Evolutionary conservation across 2,329 filamentous ascomycete species (phyloP).

Genomic region (Colletotrichum salicis): DNA sequence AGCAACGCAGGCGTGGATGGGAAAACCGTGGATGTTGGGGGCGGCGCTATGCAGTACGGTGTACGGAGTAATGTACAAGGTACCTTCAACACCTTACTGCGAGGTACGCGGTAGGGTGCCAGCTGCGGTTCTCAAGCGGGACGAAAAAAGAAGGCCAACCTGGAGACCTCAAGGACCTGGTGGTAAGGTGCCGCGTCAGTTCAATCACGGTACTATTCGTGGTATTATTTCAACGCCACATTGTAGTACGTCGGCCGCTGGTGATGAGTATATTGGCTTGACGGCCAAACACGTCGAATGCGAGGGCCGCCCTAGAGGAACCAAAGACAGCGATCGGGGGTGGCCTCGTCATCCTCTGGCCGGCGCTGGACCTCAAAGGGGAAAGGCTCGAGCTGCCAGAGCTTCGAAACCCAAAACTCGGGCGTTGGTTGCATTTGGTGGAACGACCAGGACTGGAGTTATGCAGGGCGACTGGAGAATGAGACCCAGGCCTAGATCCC

Average conservation of each 20-base stretch:
- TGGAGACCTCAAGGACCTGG: conserved; percentile 2
- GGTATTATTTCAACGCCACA: conserved; percentile 18
- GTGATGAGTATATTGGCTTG: conserved; percentile 23
- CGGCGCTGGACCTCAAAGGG: conserved; percentile 25
- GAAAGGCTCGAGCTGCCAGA: conserved; percentile 32
- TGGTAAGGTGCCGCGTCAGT: conserved; percentile 31
- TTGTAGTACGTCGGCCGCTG: conserved; percentile 23
- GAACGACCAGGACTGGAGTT: conserved; percentile 32
- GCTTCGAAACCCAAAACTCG: conserved; percentile 34
- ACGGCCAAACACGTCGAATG: not conserved
- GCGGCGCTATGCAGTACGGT: conserved; percentile 10
- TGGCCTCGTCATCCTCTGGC: conserved; percentile 31
- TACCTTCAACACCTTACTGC: no score
- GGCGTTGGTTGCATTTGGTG: conserved; percentile 33
- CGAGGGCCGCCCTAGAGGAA: conserved; percentile 16
- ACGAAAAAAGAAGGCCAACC: conserved; percentile 1
- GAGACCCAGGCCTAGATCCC: conserved; percentile 17
- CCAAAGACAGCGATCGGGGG: conserved; percentile 17
- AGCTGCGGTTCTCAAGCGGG: conserved; percentile 23
- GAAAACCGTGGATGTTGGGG: not conserved
- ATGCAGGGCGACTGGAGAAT: conserved; percentile 29
- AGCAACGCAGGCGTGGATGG: conserved; percentile 9
- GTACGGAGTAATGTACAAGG: no score
- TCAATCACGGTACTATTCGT: conserved; percentile 14
- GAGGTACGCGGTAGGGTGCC: not conserved